Conservation (phyloP, 2,329 filamentous ascomycete species). For the Aspergillus ochraceus region DNA sequence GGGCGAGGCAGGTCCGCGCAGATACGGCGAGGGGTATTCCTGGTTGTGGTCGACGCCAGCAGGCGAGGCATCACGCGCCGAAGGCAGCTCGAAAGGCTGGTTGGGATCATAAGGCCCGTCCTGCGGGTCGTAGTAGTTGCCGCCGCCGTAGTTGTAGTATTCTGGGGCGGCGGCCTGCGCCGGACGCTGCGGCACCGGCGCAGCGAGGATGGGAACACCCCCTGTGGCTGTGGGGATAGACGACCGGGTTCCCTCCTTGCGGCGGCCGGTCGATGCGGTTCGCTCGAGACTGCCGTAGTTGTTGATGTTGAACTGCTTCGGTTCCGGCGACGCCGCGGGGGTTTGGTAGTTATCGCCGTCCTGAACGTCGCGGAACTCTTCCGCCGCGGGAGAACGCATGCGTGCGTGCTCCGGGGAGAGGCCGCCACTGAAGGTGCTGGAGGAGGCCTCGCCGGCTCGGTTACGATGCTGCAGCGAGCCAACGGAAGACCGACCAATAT, state of each 20-base stretch:
- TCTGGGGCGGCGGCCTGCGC: conserved; percentile 1
- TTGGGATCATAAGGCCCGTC: conserved; percentile 13
- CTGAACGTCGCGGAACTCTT: conserved; percentile 25
- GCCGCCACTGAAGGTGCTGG: conserved; percentile 32
- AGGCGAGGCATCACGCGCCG: conserved; percentile 5
- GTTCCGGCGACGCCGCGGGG: conserved; percentile 24
- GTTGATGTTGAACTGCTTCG: conserved; percentile 19
- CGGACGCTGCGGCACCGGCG: conserved; percentile 23
- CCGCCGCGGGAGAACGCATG: conserved; percentile 26
- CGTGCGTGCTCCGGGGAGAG: conserved; percentile 36
- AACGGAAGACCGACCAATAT: conserved; percentile 23
- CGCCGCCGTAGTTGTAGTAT: conserved; percentile 12
- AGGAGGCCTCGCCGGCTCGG: conserved; percentile 25
- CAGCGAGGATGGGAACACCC: conserved; percentile 27
- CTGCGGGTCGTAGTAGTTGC: conserved; percentile 10
- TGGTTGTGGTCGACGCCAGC: conserved; percentile 1
- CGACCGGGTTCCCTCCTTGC: conserved; percentile 28
- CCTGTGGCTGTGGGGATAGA: conserved; percentile 15
- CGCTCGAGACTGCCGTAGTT: conserved; percentile 32
- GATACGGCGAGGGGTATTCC: conserved; percentile 3
- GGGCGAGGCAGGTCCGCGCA: conserved; percentile 2
- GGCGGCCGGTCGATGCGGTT: conserved; percentile 42
- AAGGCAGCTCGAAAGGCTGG: conserved; percentile 17
- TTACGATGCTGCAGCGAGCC: conserved; percentile 26
- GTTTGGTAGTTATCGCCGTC: conserved; percentile 30